Conservation (phyloP, 768 basidiomycete genomes). For the Termitomyces bulborhizus region DNA sequence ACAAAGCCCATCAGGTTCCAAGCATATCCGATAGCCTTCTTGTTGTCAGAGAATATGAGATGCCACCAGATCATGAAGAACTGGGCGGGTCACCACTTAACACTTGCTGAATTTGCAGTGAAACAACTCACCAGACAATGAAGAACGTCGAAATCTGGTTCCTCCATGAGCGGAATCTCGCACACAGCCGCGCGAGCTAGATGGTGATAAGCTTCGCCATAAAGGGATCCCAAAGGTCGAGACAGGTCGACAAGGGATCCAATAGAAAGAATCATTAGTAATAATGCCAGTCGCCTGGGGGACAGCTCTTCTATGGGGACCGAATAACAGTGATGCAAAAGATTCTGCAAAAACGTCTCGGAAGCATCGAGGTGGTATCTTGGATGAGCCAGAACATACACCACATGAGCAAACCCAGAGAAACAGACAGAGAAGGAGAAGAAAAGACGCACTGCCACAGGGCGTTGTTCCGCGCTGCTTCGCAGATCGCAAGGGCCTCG, state of each 20-base stretch:
- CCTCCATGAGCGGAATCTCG: constrained; percentile 70
- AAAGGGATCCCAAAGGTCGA: constrained; percentile 46
- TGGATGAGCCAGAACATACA: constrained; percentile 6
- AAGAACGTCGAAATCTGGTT: constrained; percentile 67
- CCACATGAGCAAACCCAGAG: constrained; percentile 2
- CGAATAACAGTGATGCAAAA: constrained; percentile 62
- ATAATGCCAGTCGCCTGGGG: constrained; percentile 59
- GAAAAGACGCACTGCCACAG: constrained; percentile 59
- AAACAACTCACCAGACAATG: constrained; percentile 48
- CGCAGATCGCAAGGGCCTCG: constrained; percentile 55
- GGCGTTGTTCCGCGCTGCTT: constrained; percentile 60
- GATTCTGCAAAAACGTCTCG: constrained; percentile 63
- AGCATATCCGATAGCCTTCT: constrained; percentile 64
- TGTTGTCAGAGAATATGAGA: constrained; percentile 68
- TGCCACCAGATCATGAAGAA: constrained; percentile 74
- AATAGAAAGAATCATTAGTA: constrained; percentile 69
- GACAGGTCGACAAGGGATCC: constrained; percentile 64
- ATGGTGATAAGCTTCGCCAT: constrained; percentile 62
- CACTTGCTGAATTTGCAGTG: not conserved
- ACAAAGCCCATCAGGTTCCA: constrained; percentile 76
- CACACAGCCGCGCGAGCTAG: constrained; percentile 63
- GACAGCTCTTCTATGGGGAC: constrained; percentile 54
- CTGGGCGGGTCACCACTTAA: constrained; percentile 17
- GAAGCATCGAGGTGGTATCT: constrained; percentile 68
- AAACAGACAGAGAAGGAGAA: constrained; percentile 6